phyloP scores from a whole-genome alignment of 768 basidiomycete genomes.

The Mrakia frigida region DNA sequence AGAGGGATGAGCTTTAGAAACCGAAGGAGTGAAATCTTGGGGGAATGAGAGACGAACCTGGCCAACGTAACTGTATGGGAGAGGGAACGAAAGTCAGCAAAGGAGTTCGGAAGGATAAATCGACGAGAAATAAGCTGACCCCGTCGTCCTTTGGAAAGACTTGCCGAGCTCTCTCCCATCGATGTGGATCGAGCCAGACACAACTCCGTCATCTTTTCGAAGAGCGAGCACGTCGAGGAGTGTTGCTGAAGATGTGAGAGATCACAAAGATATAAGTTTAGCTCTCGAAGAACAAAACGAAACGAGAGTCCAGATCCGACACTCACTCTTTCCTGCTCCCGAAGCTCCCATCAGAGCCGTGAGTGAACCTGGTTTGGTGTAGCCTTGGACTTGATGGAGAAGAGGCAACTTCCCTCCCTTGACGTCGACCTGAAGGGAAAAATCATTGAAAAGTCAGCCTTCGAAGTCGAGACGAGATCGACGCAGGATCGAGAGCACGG shows the following conservation, averaged over 20 bases:
- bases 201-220: conserved; percentile 46
- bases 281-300: no score
- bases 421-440: conserved; percentile 39
- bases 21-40: neutral
- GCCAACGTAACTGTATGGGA: neutral
- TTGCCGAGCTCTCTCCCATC: conserved; percentile 46
- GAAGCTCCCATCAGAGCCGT: conserved; percentile 37
- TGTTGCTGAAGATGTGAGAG: conserved; percentile 35
- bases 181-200: conserved; percentile 49
- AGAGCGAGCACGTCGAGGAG: conserved; percentile 31
- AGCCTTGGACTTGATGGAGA: conserved; percentile 46
- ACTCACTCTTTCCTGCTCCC: conserved; percentile 47
- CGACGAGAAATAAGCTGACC: conserved; percentile 45
- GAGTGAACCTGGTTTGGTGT: conserved; percentile 28
- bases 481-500: no score
- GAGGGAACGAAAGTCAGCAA: neutral
- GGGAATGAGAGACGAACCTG: neutral
- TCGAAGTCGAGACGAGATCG: no score
- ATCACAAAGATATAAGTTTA: no score
- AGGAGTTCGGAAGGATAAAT: conserved; percentile 33
- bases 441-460: no score
- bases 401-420: conserved; percentile 43
- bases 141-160: conserved; percentile 49
- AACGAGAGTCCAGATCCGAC: no score
- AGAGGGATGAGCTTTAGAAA: neutral